Evolutionary conservation across 2,329 filamentous ascomycete species (phyloP).

Genomic region (Ceratocystis destructans): DNA sequence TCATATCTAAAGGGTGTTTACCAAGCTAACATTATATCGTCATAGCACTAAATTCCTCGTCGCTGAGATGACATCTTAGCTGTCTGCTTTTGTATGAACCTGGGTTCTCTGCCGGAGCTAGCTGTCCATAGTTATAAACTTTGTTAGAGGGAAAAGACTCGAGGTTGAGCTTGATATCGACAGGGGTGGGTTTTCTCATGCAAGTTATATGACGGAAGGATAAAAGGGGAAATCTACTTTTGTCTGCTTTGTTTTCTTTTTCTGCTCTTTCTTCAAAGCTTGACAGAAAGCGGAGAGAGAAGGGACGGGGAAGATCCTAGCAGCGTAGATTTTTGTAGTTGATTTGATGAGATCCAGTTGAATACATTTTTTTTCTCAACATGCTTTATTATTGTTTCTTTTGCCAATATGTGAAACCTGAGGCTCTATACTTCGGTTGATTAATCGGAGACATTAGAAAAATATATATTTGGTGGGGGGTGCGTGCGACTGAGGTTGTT

Average conservation of each 20-base stretch:
- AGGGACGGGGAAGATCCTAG: not conserved
- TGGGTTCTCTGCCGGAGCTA: conserved; percentile 5
- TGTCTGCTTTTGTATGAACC: not conserved
- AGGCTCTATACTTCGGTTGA: not conserved
- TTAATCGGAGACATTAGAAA: not conserved
- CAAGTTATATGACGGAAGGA: not conserved
- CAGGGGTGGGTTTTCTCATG: not conserved
- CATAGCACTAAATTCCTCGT: conserved; percentile 6
- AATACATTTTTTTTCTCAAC: conserved; percentile 8
- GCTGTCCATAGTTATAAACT: not conserved
- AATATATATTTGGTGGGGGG: not conserved
- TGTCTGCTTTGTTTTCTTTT: not conserved
- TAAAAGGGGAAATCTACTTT: not conserved
- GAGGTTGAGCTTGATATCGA: not conserved
- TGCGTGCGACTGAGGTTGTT: not conserved
- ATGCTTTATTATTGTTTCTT: not conserved
- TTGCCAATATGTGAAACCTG: not conserved
- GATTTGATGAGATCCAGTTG: conserved; percentile 3
- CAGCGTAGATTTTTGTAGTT: conserved; percentile 5
- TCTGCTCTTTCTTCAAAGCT: not conserved
- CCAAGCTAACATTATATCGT: not conserved
- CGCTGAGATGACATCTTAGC: not conserved
- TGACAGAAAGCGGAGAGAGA: not conserved
- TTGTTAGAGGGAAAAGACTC: not conserved
- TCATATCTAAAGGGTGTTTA: not conserved